Evolutionary conservation across 192 early-diverging fungal species (phyloP).

Genomic region (Backusella sp.): DNA sequence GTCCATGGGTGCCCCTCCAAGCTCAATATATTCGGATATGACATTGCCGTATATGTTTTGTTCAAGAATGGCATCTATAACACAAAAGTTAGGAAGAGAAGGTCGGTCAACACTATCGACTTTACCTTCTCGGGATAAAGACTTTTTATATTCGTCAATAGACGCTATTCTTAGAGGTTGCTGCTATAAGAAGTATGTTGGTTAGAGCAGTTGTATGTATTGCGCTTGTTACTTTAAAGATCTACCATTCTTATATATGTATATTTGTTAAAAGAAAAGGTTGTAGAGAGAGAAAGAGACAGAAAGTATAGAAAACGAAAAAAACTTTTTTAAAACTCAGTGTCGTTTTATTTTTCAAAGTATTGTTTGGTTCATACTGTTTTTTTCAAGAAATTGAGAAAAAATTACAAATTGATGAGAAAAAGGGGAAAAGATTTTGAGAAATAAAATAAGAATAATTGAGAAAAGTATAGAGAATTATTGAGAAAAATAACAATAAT

Average conservation of each 20-base stretch:
- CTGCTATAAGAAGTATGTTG: not conserved
- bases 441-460: too few relatives aligned
- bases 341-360: not conserved
- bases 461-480: too few relatives aligned
- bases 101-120: too few relatives aligned
- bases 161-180: slow-evolving; percentile 3
- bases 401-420: too few relatives aligned
- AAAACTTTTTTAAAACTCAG: not conserved
- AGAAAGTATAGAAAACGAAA: not conserved
- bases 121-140: slow-evolving; percentile 21
- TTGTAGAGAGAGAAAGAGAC: not conserved
- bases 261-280: not conserved
- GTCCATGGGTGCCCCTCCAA: slow-evolving; percentile 49
- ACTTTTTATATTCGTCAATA: slow-evolving; percentile 15
- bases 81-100: not conserved
- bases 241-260: not conserved
- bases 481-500: too few relatives aligned
- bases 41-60: slow-evolving; percentile 38
- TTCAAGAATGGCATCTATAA: slow-evolving; percentile 47
- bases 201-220: not conserved
- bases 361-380: not conserved
- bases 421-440: too few relatives aligned
- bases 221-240: not conserved
- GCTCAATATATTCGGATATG: slow-evolving; percentile 37
- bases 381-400: too few relatives aligned